Percentiles rank a stretch among this genome's conserved stretches.
phyloP scores from a whole-genome alignment of 495 filamentous ascomycete genomes.

The Aspergillus asperescens region DNA sequence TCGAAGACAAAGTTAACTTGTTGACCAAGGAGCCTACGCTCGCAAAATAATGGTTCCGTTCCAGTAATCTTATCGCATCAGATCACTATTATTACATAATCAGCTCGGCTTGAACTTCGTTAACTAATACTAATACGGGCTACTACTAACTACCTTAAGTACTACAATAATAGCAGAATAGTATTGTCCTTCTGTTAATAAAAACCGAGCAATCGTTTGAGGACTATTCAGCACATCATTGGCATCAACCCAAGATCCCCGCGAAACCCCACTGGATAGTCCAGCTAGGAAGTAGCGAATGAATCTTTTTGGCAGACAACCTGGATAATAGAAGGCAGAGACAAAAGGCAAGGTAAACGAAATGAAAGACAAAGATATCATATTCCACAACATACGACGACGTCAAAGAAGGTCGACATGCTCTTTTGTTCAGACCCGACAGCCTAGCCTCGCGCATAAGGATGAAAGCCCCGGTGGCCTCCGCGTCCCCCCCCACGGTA shows the following conservation, averaged over 20 bases:
- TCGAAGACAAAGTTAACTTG: not conserved
- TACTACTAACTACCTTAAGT: too few relatives aligned
- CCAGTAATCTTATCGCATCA: constrained; percentile 41
- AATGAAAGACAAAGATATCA: not conserved
- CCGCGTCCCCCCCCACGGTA: constrained; percentile 92
- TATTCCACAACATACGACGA: not conserved
- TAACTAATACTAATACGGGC: too few relatives aligned
- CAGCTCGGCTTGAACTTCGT: too few relatives aligned
- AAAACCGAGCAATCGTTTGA: not conserved
- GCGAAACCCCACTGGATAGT: not conserved
- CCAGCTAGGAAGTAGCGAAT: not conserved
- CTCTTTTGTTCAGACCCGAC: not conserved
- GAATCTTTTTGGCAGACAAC: not conserved
- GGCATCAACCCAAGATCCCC: not conserved
- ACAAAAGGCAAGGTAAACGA: not conserved
- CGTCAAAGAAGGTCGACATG: not conserved
- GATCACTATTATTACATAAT: not conserved
- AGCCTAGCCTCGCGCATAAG: constrained; percentile 53
- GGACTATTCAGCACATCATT: constrained; percentile 2
- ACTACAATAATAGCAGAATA: not conserved
- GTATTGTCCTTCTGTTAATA: not conserved
- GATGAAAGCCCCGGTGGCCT: constrained; percentile 70
- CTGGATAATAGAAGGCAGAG: not conserved
- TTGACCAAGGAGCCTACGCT: not conserved
- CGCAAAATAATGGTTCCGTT: constrained; percentile 31